Base-by-base conservation (phyloP, 495 filamentous ascomycete genomes). In the Ramalina intermedia region DNA sequence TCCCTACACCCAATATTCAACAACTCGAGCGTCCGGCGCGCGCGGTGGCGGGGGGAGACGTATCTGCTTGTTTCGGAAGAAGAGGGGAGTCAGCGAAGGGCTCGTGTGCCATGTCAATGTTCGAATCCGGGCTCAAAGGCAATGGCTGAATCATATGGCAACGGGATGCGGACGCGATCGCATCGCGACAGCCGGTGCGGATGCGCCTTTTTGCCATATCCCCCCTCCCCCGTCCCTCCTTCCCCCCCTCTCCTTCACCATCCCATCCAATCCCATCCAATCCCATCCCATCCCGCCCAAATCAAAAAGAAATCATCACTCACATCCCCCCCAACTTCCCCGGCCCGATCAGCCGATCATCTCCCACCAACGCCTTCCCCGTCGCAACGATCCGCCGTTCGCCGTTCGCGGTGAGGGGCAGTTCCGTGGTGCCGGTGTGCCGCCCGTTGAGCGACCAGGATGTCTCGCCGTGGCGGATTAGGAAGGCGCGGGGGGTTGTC, bases 401-500 rank as follows among this genome's bases (percentile, higher is more conserved):
- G 33, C 91, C 91, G 62, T 87, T 86, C 12, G 76, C 64, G 2
- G 91, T 98, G 9, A 98, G 70, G 0, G 86, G 78, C 18, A 98
- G 80, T 54, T 98, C 91, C 23, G 83, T 86, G 23, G 67, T 75
- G 42, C 90, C 85, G 0, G 91, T 98, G 68, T 98, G 90, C 20
- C 82, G 79, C 50, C 89, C 91, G 58, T 85, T 87, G 37, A 96
- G 75, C 1, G 89, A 95, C 91, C 91, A 98, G 73, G 93, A 87
- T 3, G 91, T 98, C 66, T 98, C 91, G 66, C 82, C 82, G 61
- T 98, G 91, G 55, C 91, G 85, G 67, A 91, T 71, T 51, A 98
- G 83, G 74, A 96, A 96, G 63, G 88, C 82, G 43, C 88, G 76
- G 5, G 91, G 88, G 9, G 82, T 78, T 3, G 66, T 61, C 74